Evolutionary conservation across 139 green algal species (phyloP).

Genomic region (Micractinium sp.): DNA sequence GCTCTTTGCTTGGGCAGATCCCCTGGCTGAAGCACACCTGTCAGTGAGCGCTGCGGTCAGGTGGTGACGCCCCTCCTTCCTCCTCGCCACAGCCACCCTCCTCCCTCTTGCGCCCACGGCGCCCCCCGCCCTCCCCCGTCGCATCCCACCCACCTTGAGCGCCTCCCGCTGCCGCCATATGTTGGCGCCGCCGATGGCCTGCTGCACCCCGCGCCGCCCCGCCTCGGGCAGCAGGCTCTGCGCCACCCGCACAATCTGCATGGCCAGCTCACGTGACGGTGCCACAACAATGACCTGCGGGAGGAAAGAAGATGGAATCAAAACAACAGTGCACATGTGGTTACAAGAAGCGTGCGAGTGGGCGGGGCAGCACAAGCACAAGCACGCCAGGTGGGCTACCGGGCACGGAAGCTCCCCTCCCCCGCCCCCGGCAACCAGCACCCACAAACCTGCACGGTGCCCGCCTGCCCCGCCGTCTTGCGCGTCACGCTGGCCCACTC

Average conservation of each 20-base stretch:
- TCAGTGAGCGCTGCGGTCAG: background rate
- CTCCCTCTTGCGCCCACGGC: background rate
- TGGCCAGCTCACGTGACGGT: slow-evolving; percentile 93
- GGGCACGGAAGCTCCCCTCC: too few relatives aligned
- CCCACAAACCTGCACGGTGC: slow-evolving; percentile 37
- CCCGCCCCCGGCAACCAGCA: background rate
- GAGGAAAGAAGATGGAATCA: background rate
- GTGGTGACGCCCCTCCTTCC: too few relatives aligned
- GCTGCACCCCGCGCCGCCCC: slow-evolving; percentile 79
- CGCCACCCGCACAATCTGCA: slow-evolving; percentile 89
- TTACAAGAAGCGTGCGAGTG: too few relatives aligned
- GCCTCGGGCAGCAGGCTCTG: slow-evolving; percentile 70
- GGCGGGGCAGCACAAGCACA: too few relatives aligned
- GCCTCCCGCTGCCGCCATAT: slow-evolving; percentile 79
- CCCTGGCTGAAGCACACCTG: too few relatives aligned
- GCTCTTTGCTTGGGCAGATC: too few relatives aligned
- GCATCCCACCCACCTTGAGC: slow-evolving; percentile 63
- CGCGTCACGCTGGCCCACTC: slow-evolving; percentile 43
- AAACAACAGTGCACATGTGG: background rate
- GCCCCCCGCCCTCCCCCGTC: background rate
- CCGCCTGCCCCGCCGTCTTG: slow-evolving; percentile 35
- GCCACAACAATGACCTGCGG: slow-evolving; percentile 77
- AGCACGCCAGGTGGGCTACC: too few relatives aligned
- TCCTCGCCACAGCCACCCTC: background rate
- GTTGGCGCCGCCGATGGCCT: slow-evolving; percentile 95